Evolutionary conservation across 2,329 filamentous ascomycete genomes (phyloP), one percentile per base, ranked within the genome.

Genomic region (Zymoseptoria brevis): DNA sequence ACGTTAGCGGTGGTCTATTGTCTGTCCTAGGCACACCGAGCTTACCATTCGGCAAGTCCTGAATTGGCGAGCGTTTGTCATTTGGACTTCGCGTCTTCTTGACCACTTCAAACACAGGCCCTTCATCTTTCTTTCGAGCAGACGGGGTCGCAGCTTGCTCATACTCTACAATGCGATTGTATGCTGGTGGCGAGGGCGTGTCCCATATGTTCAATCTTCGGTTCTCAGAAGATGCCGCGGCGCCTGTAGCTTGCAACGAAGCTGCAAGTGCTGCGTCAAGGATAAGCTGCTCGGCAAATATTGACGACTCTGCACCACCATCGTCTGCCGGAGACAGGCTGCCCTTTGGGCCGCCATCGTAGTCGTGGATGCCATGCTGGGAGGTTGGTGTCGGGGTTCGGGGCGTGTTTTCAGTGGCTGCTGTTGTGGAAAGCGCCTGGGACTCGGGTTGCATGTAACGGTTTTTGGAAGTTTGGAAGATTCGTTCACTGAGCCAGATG

Each of bases 41-140:
- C 81, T 67, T 77, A 96, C 92, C 92, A 78, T 96, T 96, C 6
- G 93, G 91, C 63, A 96, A 86, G 57, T 78, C 76, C 48, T 79
- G 75, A 49, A 87, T 76, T 26, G 81, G 78, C 50, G 77, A 74
- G 53, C 72, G 75, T 65, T 76, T 77, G 57, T 77, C 74, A 45
- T 72, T 74, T 11, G 76, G 73, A 60, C 73, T 76, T 55, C 75
- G 71, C 6, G 71, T 70, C 64, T 75, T 78, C 70, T 78, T 78
- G 59, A 81, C 74, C 19, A 83, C 77, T 67, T 80, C 80, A 62
- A 84, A 83, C 16, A 72, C 74, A 58, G 76, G 75, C 2, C 78
- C 77, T 60, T 77, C 74, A 45, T 45, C 35, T 59, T 69, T 74
- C 64, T 70, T 76, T 64, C 66, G 75, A 63, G 67, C 69, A 66